These are phyloP conservation scores for Aspergillus persii DNA, from an alignment of 2,329 filamentous ascomycete species.

Conservation along the genomic window DNA sequence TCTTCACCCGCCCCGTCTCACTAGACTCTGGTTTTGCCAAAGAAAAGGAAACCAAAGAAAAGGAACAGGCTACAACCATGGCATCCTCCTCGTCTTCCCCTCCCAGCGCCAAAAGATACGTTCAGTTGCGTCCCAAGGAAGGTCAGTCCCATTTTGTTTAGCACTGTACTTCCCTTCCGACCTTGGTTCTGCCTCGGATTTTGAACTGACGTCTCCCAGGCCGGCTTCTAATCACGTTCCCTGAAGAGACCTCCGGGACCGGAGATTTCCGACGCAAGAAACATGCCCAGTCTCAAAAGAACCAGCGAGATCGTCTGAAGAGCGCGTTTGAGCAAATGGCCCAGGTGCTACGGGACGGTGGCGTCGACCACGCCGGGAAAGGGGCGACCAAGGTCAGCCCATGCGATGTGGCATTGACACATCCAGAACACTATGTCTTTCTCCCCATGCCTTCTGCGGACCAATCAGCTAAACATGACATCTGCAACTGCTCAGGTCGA, in stretches of 20 bases:
- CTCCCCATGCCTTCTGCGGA: background rate
- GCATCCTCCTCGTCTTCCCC: background rate
- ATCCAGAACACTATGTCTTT: background rate
- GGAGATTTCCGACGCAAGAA: conserved; percentile 2
- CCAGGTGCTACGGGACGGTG: conserved; percentile 1
- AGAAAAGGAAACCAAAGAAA: background rate
- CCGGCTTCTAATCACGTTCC: conserved; percentile 2
- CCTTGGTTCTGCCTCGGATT: background rate
- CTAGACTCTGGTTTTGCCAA: background rate
- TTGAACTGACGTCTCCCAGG: background rate
- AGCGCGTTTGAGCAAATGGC: conserved; percentile 6
- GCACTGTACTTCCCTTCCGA: background rate
- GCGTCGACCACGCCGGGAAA: background rate
- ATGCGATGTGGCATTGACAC: background rate
- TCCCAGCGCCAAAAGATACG: background rate
- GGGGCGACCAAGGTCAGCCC: conserved; percentile 1
- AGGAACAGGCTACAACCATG: background rate
- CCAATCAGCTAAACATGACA: background rate
- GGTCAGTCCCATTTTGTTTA: background rate
- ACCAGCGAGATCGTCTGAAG: conserved; percentile 5
- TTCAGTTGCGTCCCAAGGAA: conserved; percentile 4
- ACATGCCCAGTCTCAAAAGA: conserved; percentile 7
- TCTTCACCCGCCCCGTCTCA: background rate
- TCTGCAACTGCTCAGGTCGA: conserved; percentile 9
- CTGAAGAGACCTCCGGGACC: background rate